Conservation (phyloP, 352 stramenopile genomes). For the Phytophthora foliorum region DNA sequence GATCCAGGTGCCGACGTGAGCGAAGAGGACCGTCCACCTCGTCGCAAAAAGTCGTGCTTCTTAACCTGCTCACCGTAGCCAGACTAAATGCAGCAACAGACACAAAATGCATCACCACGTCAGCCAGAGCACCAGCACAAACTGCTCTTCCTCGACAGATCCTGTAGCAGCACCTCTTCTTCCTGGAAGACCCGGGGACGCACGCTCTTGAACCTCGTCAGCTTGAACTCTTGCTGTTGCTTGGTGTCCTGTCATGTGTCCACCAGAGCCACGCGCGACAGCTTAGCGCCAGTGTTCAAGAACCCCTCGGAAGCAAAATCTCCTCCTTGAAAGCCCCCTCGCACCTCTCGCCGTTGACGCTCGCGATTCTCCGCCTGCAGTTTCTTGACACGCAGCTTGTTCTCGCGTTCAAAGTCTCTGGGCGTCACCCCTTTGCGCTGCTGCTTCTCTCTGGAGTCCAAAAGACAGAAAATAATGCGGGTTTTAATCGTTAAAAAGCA, state of each 20-base stretch:
- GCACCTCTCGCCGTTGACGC: constrained; percentile 53
- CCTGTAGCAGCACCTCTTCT: constrained; percentile 28
- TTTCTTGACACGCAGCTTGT: constrained; percentile 70
- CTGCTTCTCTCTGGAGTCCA: constrained; percentile 59
- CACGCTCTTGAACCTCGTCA: constrained; percentile 71
- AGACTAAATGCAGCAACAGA: constrained; percentile 5
- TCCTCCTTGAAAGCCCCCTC: background rate
- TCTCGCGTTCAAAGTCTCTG: constrained; percentile 72
- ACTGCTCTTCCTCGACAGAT: background rate
- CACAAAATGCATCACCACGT: constrained; percentile 8
- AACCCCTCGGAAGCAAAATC: background rate
- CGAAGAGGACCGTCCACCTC: constrained; percentile 24
- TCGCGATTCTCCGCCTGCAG: constrained; percentile 70
- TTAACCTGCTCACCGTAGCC: constrained; percentile 20
- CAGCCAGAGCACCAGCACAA: constrained; percentile 6
- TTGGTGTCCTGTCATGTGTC: constrained; percentile 39
- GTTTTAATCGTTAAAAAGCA: constrained; percentile 7
- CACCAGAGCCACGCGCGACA: constrained; percentile 4
- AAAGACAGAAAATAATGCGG: constrained; percentile 1
- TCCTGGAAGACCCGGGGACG: constrained; percentile 58
- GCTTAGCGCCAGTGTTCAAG: constrained; percentile 5
- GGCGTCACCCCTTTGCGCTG: constrained; percentile 59
- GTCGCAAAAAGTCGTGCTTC: constrained; percentile 49
- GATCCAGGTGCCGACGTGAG: constrained; percentile 15
- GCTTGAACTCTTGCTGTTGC: constrained; percentile 65